Base-by-base conservation (phyloP, 2,329 filamentous ascomycete genomes). In the Clarireedia monteithiana region DNA sequence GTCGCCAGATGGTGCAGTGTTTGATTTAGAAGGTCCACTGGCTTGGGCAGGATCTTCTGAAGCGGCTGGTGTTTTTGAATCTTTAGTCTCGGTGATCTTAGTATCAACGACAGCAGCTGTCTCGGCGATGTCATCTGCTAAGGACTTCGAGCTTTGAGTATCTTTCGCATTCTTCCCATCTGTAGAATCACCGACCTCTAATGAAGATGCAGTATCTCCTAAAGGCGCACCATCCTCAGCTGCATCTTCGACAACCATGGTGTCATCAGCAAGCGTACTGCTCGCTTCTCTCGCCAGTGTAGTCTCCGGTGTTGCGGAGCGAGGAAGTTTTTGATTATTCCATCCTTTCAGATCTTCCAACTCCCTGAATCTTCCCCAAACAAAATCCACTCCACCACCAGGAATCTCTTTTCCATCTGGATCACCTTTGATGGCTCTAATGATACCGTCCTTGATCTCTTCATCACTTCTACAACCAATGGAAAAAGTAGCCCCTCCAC, bases 341-440 rank as follows among this genome's bases (percentile, higher is more conserved):
- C 83, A 85, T 82, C 83, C 83, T 59, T 83, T 82, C 15, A 82
- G 71, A 15, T 80, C 79, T 68, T 87, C 84, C 40, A 87, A 74
- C 65, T 84, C 81, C 58, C 83, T 79, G 71, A 88, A 78, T 55
- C 84, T 78, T 5, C 77, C 84, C 77, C 82, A 87, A 15, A 84
- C 77, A 64, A 88, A 86, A 66, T 86, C 83, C 44, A 84, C 82
- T 45, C 83, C 80, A 49, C 82, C 79, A 48, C 74, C 78, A 24
- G 75, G 76, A 56, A 86, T 79, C 61, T 80, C 77, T 52, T 75
- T 71, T 3, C 79, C 82, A 60, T 81, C 78, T 0, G 74, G 65
- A 64, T 86, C 83, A 51, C 83, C 83, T 24, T 74, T 71, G 10
- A 84, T 75, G 23, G 82, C 82, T 50, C 83, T 80, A 56, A 84